Conservation (phyloP, 1,139 yeast genomes). For the Sugiyamaella castrensis region DNA sequence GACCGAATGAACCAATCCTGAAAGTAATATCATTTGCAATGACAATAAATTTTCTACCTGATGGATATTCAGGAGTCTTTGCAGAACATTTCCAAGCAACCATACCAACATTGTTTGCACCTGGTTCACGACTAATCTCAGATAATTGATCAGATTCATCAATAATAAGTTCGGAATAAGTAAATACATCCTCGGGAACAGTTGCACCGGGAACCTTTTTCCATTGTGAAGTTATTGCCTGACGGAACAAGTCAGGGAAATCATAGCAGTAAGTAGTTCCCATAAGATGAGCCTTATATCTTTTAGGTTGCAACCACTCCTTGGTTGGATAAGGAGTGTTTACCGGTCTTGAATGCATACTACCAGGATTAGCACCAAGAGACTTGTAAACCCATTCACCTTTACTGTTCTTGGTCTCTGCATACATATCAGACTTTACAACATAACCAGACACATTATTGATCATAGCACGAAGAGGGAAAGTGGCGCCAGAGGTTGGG, state of each 20-base stretch:
- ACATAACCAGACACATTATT: conserved; percentile 97
- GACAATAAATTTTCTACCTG: conserved; percentile 88
- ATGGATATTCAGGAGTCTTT: conserved; percentile 95
- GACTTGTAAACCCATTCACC: conserved; percentile 98
- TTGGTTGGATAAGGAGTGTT: conserved; percentile 96
- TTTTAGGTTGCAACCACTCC: conserved; percentile 96
- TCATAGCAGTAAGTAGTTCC: conserved; percentile 98
- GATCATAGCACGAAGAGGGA: conserved; percentile 94
- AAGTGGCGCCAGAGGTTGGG: conserved; percentile 78
- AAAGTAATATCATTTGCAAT: conserved; percentile 96
- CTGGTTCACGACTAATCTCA: conserved; percentile 92
- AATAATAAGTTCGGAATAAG: conserved; percentile 73
- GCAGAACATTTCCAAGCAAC: conserved; percentile 91
- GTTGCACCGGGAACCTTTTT: conserved; percentile 50
- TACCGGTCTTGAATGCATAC: conserved; percentile 95
- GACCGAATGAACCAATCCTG: conserved; percentile 98
- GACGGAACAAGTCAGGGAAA: conserved; percentile 98
- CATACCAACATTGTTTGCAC: conserved; percentile 95
- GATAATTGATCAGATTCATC: conserved; percentile 71
- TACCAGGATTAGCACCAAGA: conserved; percentile 79
- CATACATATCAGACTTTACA: conserved; percentile 89
- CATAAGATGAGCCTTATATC: conserved; percentile 97
- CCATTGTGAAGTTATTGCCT: conserved; percentile 86
- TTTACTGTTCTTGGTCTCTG: conserved; percentile 85
- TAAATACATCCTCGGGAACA: conserved; percentile 75